These are phyloP conservation scores for Phylloporus rhodoxanthus DNA, from an alignment of 768 basidiomycete species.

Conservation along the genomic window DNA sequence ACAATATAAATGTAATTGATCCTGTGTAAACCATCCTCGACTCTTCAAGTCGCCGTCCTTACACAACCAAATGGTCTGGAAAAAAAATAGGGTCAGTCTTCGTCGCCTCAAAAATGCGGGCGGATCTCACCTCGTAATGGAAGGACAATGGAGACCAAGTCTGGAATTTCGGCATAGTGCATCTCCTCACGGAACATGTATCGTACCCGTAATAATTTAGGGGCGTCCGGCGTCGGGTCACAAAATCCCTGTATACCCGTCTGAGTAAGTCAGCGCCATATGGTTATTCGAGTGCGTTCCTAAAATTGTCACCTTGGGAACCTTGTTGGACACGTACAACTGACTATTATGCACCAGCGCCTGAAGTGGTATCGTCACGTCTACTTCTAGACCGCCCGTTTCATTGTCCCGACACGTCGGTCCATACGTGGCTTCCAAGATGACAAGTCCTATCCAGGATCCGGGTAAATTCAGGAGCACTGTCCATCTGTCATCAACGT, in stretches of 20 bases:
- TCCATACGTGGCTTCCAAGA: slow-evolving; percentile 72
- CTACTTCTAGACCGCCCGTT: slow-evolving; percentile 52
- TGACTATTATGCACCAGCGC: slow-evolving; percentile 75
- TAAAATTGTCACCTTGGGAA: slow-evolving; percentile 54
- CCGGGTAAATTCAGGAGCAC: slow-evolving; percentile 13
- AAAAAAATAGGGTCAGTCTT: slow-evolving; percentile 6
- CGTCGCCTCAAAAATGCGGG: slow-evolving; percentile 1
- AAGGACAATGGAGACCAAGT: slow-evolving; percentile 61
- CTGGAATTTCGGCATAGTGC: slow-evolving; percentile 77
- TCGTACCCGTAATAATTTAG: slow-evolving; percentile 64
- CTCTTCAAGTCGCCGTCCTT: neutral
- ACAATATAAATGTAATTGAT: slow-evolving; percentile 22
- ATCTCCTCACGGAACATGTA: slow-evolving; percentile 69
- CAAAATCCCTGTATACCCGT: slow-evolving; percentile 80
- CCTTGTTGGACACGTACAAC: slow-evolving; percentile 67
- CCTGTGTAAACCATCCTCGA: slow-evolving; percentile 9
- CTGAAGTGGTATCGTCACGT: slow-evolving; percentile 80
- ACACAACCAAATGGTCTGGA: slow-evolving; percentile 27
- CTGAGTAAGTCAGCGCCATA: slow-evolving; percentile 31
- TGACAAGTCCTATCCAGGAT: slow-evolving; percentile 57
- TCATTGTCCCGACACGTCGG: slow-evolving; percentile 45
- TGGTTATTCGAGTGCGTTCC: neutral
- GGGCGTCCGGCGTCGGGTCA: slow-evolving; percentile 71
- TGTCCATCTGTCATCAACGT: slow-evolving; percentile 11
- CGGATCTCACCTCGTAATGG: slow-evolving; percentile 63